Evolutionary conservation across 1,139 yeast species (phyloP).

Genomic region (Sugiyamaella neomexicana): DNA sequence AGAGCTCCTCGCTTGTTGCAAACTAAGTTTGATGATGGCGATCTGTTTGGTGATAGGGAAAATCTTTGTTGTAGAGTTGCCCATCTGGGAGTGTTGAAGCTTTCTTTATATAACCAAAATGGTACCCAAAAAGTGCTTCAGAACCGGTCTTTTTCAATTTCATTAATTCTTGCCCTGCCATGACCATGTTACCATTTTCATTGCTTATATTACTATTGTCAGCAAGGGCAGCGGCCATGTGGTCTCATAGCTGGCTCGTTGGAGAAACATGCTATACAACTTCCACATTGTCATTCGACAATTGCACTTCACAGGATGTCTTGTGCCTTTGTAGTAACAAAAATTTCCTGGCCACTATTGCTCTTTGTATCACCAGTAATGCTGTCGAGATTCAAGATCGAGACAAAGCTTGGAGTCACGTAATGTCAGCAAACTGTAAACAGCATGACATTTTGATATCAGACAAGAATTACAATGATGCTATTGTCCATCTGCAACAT

Average conservation of each 20-base stretch:
- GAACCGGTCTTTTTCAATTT: background rate
- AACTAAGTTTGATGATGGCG: slow-evolving; percentile 9
- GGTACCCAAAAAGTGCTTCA: background rate
- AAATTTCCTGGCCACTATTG: slow-evolving; percentile 39
- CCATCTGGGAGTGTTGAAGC: background rate
- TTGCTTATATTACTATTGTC: background rate
- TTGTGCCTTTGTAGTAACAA: slow-evolving; percentile 37
- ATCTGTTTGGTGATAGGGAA: background rate
- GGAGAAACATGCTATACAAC: slow-evolving; percentile 38
- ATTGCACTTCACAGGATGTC: slow-evolving; percentile 35
- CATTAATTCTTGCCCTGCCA: background rate
- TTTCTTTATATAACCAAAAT: background rate
- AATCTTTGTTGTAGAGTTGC: background rate
- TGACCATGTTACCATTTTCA: background rate
- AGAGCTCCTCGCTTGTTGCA: slow-evolving; percentile 4
- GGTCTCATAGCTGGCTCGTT: slow-evolving; percentile 38
- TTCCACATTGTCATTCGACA: slow-evolving; percentile 33
- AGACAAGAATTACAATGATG: slow-evolving; percentile 30
- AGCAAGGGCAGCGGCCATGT: slow-evolving; percentile 28
- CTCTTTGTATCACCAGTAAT: slow-evolving; percentile 27
- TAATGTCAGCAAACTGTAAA: slow-evolving; percentile 33
- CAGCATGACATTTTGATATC: slow-evolving; percentile 29
- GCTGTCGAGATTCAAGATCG: slow-evolving; percentile 30
- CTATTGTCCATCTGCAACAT: slow-evolving; percentile 23
- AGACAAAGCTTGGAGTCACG: slow-evolving; percentile 38